Conservation (phyloP, 768 basidiomycete genomes). For the Tricholoma sp. region DNA sequence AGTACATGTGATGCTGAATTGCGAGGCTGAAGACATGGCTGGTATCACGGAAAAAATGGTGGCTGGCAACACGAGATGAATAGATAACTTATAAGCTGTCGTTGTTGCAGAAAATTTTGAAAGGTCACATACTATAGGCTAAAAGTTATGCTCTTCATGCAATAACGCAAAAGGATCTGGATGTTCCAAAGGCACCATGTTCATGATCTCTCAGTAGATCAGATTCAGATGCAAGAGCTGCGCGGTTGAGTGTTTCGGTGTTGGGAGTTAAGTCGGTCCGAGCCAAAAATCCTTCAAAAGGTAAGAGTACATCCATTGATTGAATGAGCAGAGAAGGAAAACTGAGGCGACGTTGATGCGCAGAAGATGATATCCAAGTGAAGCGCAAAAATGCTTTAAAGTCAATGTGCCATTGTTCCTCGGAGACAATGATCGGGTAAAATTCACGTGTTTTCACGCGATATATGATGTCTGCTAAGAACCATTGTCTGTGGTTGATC, state of each 20-base stretch:
- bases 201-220: neutral
- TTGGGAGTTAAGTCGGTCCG: neutral
- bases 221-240: neutral
- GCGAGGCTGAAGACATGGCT: neutral
- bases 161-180: neutral
- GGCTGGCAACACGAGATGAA: neutral
- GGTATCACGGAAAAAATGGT: neutral
- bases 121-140: neutral
- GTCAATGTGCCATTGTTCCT: neutral
- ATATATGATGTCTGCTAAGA: neutral
- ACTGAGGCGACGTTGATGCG: too few relatives aligned
- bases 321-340: too few relatives aligned
- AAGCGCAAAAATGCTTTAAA: too few relatives aligned
- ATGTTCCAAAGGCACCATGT: neutral
- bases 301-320: neutral
- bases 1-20: neutral
- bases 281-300: neutral
- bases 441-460: neutral
- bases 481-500: neutral
- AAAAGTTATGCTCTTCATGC: neutral
- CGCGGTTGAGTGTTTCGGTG: neutral
- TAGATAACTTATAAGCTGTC: neutral
- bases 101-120: neutral
- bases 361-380: too few relatives aligned
- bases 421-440: neutral